Evolutionary conservation across 139 green algal genomes (phyloP).

Genomic region (Gonium pectorale): DNA sequence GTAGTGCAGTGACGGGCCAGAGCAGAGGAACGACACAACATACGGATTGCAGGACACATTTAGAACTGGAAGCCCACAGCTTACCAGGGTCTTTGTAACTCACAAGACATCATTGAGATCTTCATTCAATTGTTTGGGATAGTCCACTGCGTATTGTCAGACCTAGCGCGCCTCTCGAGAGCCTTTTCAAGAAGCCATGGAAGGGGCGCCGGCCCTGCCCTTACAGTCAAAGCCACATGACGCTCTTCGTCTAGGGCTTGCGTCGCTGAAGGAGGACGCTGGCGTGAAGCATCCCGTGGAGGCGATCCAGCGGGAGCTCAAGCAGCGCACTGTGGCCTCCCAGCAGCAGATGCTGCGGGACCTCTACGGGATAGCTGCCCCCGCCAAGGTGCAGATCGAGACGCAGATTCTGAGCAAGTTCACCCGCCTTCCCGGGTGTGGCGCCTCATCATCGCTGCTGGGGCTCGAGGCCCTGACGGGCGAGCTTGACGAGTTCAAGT

Average conservation of each 20-base stretch:
- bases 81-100: too few species aligned
- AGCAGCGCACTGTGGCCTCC: background rate
- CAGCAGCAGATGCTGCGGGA: slow-evolving; percentile 73
- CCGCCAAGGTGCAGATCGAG: slow-evolving; percentile 82
- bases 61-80: too few species aligned
- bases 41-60: too few species aligned
- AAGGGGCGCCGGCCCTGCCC: slow-evolving; percentile 54
- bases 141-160: too few species aligned
- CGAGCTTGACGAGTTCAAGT: slow-evolving; percentile 84
- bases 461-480: slow-evolving; percentile 82
- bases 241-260: slow-evolving; percentile 74
- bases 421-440: slow-evolving; percentile 70
- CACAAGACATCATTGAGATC: too few species aligned
- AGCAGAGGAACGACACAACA: too few species aligned
- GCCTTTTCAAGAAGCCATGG: background rate
- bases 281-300: slow-evolving; percentile 76
- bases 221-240: slow-evolving; percentile 74
- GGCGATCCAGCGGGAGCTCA: slow-evolving; percentile 69
- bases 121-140: too few species aligned
- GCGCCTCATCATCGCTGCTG: slow-evolving; percentile 76
- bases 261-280: slow-evolving; percentile 78
- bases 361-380: slow-evolving; percentile 82
- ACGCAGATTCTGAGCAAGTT: slow-evolving; percentile 79
- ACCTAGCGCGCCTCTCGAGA: background rate
- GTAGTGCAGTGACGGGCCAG: too few species aligned